phyloP scores from a whole-genome alignment of 192 early-diverging fungal species.

The Backusella macrospora region DNA sequence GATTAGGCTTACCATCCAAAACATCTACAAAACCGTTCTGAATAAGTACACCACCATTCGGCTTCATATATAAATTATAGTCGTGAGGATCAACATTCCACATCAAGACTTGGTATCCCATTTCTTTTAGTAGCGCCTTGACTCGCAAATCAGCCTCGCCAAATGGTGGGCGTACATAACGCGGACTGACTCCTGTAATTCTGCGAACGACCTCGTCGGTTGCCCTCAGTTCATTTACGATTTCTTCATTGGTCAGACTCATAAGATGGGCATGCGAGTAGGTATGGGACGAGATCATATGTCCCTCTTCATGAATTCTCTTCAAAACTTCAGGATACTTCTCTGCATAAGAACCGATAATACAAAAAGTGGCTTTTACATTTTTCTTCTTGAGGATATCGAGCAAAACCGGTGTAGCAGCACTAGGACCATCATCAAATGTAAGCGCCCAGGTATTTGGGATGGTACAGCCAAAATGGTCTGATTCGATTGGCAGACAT shows the following conservation, averaged over 20 bases:
- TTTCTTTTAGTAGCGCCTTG: slow-evolving; percentile 42
- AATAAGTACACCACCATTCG: slow-evolving; percentile 23
- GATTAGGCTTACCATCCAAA: slow-evolving; percentile 2
- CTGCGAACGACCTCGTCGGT: slow-evolving; percentile 53
- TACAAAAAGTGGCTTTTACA: slow-evolving; percentile 73
- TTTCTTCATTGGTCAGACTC: slow-evolving; percentile 44
- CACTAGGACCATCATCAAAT: slow-evolving; percentile 60
- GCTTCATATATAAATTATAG: slow-evolving; percentile 27
- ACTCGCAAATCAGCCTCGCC: slow-evolving; percentile 65
- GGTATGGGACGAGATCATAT: slow-evolving; percentile 64
- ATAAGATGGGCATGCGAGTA: slow-evolving; percentile 55
- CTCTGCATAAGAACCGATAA: slow-evolving; percentile 58
- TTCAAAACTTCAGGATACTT: slow-evolving; percentile 50
- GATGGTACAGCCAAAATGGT: slow-evolving; percentile 32
- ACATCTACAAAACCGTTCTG: slow-evolving; percentile 2
- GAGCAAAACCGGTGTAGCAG: slow-evolving; percentile 53
- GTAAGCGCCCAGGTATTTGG: slow-evolving; percentile 46
- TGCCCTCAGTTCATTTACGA: slow-evolving; percentile 45
- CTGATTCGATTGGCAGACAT: slow-evolving; percentile 21
- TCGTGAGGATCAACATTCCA: slow-evolving; percentile 45
- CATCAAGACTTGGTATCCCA: slow-evolving; percentile 42
- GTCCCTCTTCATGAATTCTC: slow-evolving; percentile 53
- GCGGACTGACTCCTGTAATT: slow-evolving; percentile 54
- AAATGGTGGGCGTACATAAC: slow-evolving; percentile 66
- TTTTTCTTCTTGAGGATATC: slow-evolving; percentile 50